Evolutionary conservation across 1,284 basidiomycete genomes (phyloP), one percentile per base, ranked within the genome.

Genomic region (Trametes polyzona): DNA sequence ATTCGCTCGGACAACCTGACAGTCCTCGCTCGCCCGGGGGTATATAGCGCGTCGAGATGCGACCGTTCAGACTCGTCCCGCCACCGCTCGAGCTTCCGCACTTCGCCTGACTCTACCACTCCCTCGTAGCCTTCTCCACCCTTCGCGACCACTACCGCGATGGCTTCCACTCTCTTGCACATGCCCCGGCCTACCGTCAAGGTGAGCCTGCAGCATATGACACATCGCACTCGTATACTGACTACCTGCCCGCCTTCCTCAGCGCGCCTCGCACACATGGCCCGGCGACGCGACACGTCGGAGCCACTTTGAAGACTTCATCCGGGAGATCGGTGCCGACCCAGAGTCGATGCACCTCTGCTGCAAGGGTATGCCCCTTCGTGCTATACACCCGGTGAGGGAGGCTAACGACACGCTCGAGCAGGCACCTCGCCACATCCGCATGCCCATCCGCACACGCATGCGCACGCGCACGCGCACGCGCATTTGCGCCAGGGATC

Each of bases 271-370:
- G 12, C 52, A 56, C 36, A 68, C 66, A 24, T 64, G 63, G 63
- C 65, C 64, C 14, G 53, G 58, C 26, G 54, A 46, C 23, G n/a
- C 53, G 19, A 43, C 40, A 11, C 27, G 58, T 39, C 59, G 60
- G 8, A 66, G 49, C 36, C 66, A 67, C 23, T 69, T 69, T 47
- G 67, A 68, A 40, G 68, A 69, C 44, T 69, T 69, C 59, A 64
- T 69, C 47, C 55, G 59, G 2, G 68, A 69, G 52, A 68, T 69
- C 36, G 68, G 68, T 33, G 65, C 56, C 51, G 59, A 62, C 57
- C 47, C 57, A 10, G 55, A 63, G 21, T 36, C 47, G 24, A 42
- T 47, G n/a, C 64, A 64, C 44, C 49, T 67, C 26, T 68, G 67
- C 44, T 68, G 67, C 44, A 58, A 54, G 33, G 51, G 57, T 58